Evolutionary conservation across 139 green algal genomes (phyloP).

Genomic region (Chlamydomonas sp.): DNA sequence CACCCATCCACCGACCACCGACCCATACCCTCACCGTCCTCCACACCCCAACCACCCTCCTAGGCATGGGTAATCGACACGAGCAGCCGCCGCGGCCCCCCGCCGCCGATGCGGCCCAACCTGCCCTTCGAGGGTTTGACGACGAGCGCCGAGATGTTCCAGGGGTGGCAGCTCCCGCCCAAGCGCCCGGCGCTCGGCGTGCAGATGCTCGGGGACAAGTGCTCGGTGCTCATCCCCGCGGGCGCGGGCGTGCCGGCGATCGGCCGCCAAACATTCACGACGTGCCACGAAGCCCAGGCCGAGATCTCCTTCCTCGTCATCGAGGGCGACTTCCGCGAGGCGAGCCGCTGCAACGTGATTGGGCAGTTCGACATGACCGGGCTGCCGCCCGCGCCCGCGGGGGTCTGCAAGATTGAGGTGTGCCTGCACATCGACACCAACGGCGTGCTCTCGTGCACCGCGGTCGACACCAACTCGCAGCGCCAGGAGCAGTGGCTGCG

Average conservation of each 20-base stretch:
- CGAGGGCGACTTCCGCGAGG: constrained; percentile 38
- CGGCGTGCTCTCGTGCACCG: constrained; percentile 41
- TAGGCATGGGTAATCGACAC: constrained; percentile 33
- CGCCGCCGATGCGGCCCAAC: constrained; percentile 34
- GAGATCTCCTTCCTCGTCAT: constrained; percentile 54
- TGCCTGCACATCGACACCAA: constrained; percentile 37
- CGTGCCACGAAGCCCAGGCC: constrained; percentile 42
- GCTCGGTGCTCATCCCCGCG: constrained; percentile 45
- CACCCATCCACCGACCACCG: not conserved
- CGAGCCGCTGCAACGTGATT: constrained; percentile 45
- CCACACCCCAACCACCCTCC: constrained; percentile 17
- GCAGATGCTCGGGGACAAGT: constrained; percentile 40
- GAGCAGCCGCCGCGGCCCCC: constrained; percentile 9
- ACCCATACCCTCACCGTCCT: not conserved
- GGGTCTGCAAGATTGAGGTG: constrained; percentile 32
- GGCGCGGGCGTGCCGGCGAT: constrained; percentile 26
- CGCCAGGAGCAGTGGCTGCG: constrained; percentile 50
- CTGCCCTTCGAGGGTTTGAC: constrained; percentile 46
- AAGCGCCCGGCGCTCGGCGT: constrained; percentile 43
- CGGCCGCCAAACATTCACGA: constrained; percentile 49
- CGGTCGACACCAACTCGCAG: constrained; percentile 38
- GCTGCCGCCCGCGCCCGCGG: constrained; percentile 22
- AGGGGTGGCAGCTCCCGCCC: constrained; percentile 49
- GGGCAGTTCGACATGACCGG: constrained; percentile 56
- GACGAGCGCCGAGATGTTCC: constrained; percentile 49